Evolutionary conservation across 2,329 filamentous ascomycete species (phyloP), one percentile per base, ranked within the genome.

Genomic region (Colletotrichum aenigma): DNA sequence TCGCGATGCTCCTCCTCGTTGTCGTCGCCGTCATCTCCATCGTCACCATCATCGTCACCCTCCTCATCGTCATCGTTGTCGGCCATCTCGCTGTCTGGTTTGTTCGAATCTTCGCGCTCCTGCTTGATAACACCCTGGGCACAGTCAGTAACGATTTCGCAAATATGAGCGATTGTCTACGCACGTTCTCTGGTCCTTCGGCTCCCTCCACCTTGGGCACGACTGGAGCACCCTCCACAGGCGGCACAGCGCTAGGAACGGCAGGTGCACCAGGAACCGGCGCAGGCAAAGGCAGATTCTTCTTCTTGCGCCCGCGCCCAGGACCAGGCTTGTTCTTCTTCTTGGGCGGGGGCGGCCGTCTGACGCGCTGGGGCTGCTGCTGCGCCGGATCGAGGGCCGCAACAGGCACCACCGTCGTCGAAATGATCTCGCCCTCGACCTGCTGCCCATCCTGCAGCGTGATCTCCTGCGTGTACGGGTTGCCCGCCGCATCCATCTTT

Each of bases 391-490:
- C 89, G 85, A 88, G 93, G 2, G 89, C 90, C 7, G 89, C 88
- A 4, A 89, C 89, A 0, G 88, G 84, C 43, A 92, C 87, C 18
- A 91, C 86, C 8, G 88, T 88, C 2, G 90, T 91, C 0, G 90
- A 89, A 74, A 95, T 91, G 66, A 98, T 93, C 82, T 98, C 96
- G 72, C 95, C 95, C 77, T 96, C 94, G 1, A 98, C 90, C 7
- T 88, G 87, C 82, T 97, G 94, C 1, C 95, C 96, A 73, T 96
- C 94, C 7, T 92, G 91, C 6, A 98, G 90, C 24, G 95, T 94
- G 9, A 97, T 92, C 80, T 97, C 95, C 83, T 97, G 95, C 3
- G 96, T 93, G 76, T 94, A 95, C 12, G 95, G 90, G 79, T 96
- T 96, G 28, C 96, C 96, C 1, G 92, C 91, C 6, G 93, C 93